Percentiles rank a stretch among this genome's conserved stretches.
Evolutionary conservation across 1,284 basidiomycete genomes (phyloP).

Genomic region (Apiotrichum mycotoxinovorans): DNA sequence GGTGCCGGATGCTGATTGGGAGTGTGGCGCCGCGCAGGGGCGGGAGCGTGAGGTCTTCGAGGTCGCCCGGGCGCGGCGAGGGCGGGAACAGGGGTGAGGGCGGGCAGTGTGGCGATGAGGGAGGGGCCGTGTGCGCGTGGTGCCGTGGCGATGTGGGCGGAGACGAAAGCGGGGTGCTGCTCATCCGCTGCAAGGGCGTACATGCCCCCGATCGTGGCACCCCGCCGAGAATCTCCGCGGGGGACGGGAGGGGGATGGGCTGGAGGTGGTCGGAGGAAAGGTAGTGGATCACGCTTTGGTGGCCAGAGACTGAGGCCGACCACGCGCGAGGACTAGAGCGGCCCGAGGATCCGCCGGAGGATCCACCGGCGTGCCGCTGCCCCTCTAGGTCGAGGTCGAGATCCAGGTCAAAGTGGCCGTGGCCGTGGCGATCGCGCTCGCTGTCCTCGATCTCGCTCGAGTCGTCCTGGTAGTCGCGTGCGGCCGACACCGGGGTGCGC

Average conservation of each 20-base stretch:
- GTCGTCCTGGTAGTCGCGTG: not conserved
- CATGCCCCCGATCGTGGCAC: not conserved
- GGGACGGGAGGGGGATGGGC: slow-evolving; percentile 1
- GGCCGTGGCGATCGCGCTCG: no score
- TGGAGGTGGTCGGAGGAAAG: not conserved
- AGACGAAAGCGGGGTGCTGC: not conserved
- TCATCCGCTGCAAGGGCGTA: not conserved
- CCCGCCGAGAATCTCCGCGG: not conserved
- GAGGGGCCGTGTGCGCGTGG: not conserved
- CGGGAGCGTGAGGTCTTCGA: not conserved
- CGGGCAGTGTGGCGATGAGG: not conserved
- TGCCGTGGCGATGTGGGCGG: not conserved
- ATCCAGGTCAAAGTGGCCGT: no score
- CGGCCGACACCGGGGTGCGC: no score
- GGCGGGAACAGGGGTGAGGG: not conserved
- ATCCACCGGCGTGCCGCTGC: no score
- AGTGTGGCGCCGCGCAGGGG: not conserved
- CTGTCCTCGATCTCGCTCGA: no score
- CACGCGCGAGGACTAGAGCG: not conserved
- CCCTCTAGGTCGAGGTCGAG: no score
- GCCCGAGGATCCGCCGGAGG: no score
- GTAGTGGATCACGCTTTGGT: not conserved
- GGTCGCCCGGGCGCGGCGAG: not conserved
- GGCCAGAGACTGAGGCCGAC: no score
- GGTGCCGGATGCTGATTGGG: not conserved